Evolutionary conservation across 768 basidiomycete species (phyloP).

Genomic region (Tylopilus sp.): DNA sequence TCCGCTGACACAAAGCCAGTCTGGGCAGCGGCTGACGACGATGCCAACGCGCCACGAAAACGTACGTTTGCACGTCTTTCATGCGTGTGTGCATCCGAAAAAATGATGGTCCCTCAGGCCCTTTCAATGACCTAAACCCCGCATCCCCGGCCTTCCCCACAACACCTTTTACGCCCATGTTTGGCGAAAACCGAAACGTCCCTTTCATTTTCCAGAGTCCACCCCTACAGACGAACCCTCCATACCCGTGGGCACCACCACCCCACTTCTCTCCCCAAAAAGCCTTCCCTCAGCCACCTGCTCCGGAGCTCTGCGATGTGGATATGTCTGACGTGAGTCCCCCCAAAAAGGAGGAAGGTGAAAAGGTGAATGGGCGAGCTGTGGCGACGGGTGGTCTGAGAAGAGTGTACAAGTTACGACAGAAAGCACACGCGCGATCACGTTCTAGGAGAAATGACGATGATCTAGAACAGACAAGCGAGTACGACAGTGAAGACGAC

Average conservation of each 20-base stretch:
- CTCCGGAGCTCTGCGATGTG: conserved; percentile 57
- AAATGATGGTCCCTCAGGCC: conserved; percentile 37
- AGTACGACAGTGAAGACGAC: conserved; percentile 48
- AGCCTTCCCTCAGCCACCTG: conserved; percentile 47
- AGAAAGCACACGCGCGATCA: conserved; percentile 39
- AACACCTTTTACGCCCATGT: conserved; percentile 44
- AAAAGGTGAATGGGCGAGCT: conserved; percentile 40
- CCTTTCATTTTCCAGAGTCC: conserved; percentile 71
- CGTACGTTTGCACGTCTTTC: conserved; percentile 48
- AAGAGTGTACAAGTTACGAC: conserved; percentile 61
- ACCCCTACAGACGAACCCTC: conserved; percentile 38
- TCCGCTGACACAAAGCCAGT: conserved; percentile 48
- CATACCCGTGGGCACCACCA: conserved; percentile 66
- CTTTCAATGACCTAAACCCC: conserved; percentile 42
- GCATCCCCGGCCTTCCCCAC: conserved; percentile 33
- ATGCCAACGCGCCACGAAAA: conserved; percentile 59
- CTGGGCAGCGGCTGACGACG: conserved; percentile 48
- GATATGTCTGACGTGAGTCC: conserved; percentile 77
- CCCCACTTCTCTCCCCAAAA: conserved; percentile 56
- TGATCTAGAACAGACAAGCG: conserved; percentile 38
- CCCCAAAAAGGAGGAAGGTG: conserved; percentile 41
- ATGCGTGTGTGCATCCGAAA: conserved; percentile 9
- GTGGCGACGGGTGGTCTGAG: conserved; percentile 64
- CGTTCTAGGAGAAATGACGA: conserved; percentile 20
- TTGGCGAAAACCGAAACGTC: conserved; percentile 62